Base-by-base conservation (phyloP, 2,329 filamentous ascomycete genomes). In the Curvularia sp. region DNA sequence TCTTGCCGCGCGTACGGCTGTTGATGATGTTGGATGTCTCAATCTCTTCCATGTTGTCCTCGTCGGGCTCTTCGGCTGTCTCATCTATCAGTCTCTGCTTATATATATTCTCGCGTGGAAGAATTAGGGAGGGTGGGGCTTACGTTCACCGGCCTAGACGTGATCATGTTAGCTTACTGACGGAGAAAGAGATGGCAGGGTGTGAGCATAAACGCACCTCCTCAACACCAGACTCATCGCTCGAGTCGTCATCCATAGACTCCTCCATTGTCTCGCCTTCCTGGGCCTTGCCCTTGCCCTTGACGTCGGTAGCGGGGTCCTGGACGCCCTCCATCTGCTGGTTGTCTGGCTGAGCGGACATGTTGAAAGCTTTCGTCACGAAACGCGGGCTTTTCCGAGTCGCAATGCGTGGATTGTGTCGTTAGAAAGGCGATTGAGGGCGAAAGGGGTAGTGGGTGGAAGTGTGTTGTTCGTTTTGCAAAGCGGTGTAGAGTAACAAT, bases 41-140 rank as follows among this genome's bases (percentile, higher is more conserved):
- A 77, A 99, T 97, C 80, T 94, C 93, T 76, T 96, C 91, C 84
- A 97, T 86, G 78, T 91, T 90, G 73, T 92, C 82, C 59, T 91
- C 89, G 55, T 93, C 92, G 44, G 90, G 89, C 53, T 64, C 82
- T 68, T 89, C 89, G 56, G 81, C 85, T 80, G 77, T 51, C 12
- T 47, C 8, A 6, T 70, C 56, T 47, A 55, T 75, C 55, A 75
- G 69, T 30, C 55, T 38, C 20, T 49, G 47, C 33, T 52, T 4
- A 26, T 33, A 31, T 8, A n/a, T 12, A 31, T 24, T 24, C 4
- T 4, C 22, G 22, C 22, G 22, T 24, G 22, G 22, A 24, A 24
- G 22, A 3, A 24, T 24, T 24, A 2, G 22, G 4, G 22, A 4
- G 22, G 22, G 22, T 24, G 30, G 41, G 56, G 48, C 71, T 69